Evolutionary conservation across 2,329 filamentous ascomycete species (phyloP), one percentile per base, ranked within the genome.

Genomic region (Teratosphaeriaceae sp.): DNA sequence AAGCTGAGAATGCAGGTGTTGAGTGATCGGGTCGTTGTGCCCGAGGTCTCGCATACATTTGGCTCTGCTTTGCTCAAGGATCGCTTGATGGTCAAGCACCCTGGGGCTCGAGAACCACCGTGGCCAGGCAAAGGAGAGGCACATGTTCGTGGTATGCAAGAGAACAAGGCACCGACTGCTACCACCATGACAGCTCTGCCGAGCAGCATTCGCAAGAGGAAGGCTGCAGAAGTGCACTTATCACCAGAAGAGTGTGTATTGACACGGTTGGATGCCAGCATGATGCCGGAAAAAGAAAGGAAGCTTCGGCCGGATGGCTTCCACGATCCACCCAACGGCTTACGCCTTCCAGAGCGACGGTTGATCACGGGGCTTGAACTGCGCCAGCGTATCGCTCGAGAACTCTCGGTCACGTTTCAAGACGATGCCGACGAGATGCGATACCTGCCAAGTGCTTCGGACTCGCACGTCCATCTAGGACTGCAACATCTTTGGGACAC

Each of bases 111-210:
- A 48, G 72, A 85, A 42, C 76, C 85, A 3, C 70, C 78, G n/a
- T 92, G 85, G 82, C 86, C 86, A 27, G 74, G 77, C 38, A 72
- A 73, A 49, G 82, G 71, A 5, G 79, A 78, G 58, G 65, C 72
- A 1, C 84, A 88, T 60, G 65, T 88, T 31, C 75, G 81, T 42
- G 80, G 75, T 20, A 35, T 49, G 5, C 39, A 38, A 2, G n/a
- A 38, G 38, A 27, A 15, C 19, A 30, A 44, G 18, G 12, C 3
- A 9, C 3, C 5, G 26, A 5, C 38, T 38, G 16, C n/a, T 20
- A 8, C 11, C 16, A 12, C n/a, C 12, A 21, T 3, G 31, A 24
- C 18, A 13, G 13, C 13, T 22, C 11, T 20, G 18, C n/a, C 22
- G 8, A 12, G 34, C 23, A 35, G 34, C 53, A 31, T 13, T 52